Conservation (phyloP, 78 protist genomes). For the Chrysochromulina parva region DNA sequence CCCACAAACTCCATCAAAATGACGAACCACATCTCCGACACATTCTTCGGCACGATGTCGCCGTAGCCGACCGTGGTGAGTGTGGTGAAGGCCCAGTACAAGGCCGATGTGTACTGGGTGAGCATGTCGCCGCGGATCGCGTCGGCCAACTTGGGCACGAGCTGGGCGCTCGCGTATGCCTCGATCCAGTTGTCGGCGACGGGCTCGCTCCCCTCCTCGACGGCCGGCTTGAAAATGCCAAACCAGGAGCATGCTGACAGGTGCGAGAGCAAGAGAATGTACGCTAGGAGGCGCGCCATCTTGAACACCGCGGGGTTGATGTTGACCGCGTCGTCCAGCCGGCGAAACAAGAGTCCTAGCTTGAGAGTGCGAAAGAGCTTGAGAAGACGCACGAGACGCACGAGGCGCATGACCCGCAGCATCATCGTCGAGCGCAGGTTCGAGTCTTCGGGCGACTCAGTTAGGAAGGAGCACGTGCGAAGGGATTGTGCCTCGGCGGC, state of each 20-base stretch:
- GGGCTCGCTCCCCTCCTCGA: too few relatives aligned
- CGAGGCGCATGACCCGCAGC: background rate
- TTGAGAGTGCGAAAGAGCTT: background rate
- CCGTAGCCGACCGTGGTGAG: conserved; percentile 33
- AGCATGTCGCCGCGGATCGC: background rate
- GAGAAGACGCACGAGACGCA: background rate
- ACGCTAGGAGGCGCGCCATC: background rate
- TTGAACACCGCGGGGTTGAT: background rate
- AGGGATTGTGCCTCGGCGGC: too few relatives aligned
- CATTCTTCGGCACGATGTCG: background rate
- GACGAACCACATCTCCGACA: background rate
- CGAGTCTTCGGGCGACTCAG: too few relatives aligned
- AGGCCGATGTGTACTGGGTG: background rate
- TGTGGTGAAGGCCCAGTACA: conserved; percentile 30
- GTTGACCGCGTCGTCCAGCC: background rate
- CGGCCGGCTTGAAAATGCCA: too few relatives aligned
- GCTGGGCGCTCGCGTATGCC: too few relatives aligned
- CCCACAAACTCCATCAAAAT: background rate
- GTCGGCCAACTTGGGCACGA: background rate
- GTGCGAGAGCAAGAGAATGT: background rate
- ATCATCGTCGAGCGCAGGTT: too few relatives aligned
- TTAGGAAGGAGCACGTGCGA: too few relatives aligned
- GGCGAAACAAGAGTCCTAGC: background rate
- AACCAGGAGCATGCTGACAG: background rate
- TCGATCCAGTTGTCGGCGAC: too few relatives aligned